A percentile compares a stretch with the other conserved stretches of the same genome.
These are phyloP conservation scores for Ocimum tenuiflorum DNA, from an alignment of 257 asterid species.

Conservation along the genomic window DNA sequence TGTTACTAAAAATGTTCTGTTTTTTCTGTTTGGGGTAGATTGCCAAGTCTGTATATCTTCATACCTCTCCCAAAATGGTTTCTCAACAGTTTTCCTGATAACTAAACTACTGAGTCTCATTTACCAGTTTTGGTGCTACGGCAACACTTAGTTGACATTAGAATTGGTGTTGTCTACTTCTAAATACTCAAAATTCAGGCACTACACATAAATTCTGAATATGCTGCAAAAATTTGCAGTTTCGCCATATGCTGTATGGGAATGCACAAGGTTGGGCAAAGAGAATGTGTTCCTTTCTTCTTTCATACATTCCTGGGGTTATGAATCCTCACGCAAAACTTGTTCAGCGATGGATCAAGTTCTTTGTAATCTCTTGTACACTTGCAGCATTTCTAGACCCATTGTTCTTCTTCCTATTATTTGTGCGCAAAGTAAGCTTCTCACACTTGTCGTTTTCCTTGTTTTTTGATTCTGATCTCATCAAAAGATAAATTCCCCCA, in stretches of 20 bases:
- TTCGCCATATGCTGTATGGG: conserved; percentile 51
- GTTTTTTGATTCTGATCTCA: not conserved
- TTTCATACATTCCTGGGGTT: conserved; percentile 55
- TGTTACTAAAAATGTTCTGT: not conserved
- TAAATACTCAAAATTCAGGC: conserved; percentile 2
- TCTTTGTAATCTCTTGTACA: conserved; percentile 58
- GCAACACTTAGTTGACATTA: not conserved
- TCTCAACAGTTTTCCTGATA: not conserved
- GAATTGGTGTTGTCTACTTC: not conserved
- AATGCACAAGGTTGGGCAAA: conserved; percentile 67
- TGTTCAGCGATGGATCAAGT: conserved; percentile 71
- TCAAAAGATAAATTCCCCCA: not conserved
- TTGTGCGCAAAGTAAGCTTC: conserved; percentile 45
- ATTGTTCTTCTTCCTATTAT: conserved; percentile 63
- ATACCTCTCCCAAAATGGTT: not conserved
- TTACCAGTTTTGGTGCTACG: not conserved
- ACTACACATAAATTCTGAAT: conserved; percentile 7
- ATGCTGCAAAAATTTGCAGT: conserved; percentile 34
- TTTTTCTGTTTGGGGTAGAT: not conserved
- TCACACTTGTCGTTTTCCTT: not conserved
- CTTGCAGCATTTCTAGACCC: conserved; percentile 74
- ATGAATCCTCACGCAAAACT: conserved; percentile 76
- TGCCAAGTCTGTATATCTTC: not conserved
- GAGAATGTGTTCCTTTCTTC: conserved; percentile 35
- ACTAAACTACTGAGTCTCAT: not conserved